Base-by-base conservation (phyloP, 768 basidiomycete species). In the Albatrellus ellisii region DNA sequence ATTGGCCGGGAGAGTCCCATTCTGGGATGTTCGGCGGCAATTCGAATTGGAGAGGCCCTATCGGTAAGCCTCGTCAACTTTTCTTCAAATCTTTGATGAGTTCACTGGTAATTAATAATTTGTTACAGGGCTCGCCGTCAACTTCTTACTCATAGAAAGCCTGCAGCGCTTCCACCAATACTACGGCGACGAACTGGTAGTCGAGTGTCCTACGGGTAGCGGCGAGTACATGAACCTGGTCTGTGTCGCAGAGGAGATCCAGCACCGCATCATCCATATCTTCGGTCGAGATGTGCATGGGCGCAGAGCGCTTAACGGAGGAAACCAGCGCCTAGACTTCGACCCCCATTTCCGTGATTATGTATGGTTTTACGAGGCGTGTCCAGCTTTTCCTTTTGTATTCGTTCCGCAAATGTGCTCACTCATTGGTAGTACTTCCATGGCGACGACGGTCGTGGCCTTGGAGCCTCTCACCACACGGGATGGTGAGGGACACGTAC, bases 1-100 rank as follows among this genome's bases (percentile, higher is more conserved):
- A 98, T 62, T 98, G 95, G 95, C 94, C 95, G 1, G 95, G 92
- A 7, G 95, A 99, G 58, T 97, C 94, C 2, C 76, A 74, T 52
- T 91, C 88, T 10, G 92, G 91, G 36, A 99, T 99, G 94, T 94
- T 95, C 60, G 90, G 91, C 40, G 89, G 88, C n/a, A 92, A 91
- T 56, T 91, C 88, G 15, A 92, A 91, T 51, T 94, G 89, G 89
- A 68, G 90, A 57, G 90, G 90, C 15, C 83, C 84, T 3, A 83
- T 86, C 44, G 87, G 83, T 84, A 51, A 62, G 35, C 35, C n/a
- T 14, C 35, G 75, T 47, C 7, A 22, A 32, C 41, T 22, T 28
- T 33, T 32, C 17, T 10, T 12, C 29, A 14, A 17, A 15, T n/a
- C 18, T 9, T n/a, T 24, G 17, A 18, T 27, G 20, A n/a, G 25